phyloP scores from a whole-genome alignment of 345 rosid genomes.

The Trapa bicornis region DNA sequence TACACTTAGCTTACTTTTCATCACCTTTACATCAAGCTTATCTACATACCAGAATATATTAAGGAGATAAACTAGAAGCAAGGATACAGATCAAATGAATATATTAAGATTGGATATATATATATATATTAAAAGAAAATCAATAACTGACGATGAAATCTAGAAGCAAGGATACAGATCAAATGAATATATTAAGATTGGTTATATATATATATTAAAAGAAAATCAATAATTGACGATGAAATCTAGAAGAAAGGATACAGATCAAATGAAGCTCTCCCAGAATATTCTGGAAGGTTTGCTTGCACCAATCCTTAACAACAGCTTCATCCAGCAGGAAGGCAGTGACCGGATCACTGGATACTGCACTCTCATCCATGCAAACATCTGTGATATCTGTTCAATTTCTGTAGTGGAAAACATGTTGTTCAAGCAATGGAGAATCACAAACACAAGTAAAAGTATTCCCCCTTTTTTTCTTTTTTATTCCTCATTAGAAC shows the following conservation, averaged over 20 bases:
- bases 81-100: background rate
- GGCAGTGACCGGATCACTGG: slow-evolving; percentile 86
- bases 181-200: background rate
- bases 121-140: background rate
- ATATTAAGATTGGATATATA: background rate
- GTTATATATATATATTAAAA: background rate
- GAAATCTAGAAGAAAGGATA: slow-evolving; percentile 42
- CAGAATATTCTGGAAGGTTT: slow-evolving; percentile 44
- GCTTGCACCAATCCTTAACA: slow-evolving; percentile 96
- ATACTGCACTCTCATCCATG: slow-evolving; percentile 97
- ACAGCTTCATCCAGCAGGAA: slow-evolving; percentile 99
- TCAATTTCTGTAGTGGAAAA: slow-evolving; percentile 37
- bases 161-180: slow-evolving; percentile 56
- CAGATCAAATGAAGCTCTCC: slow-evolving; percentile 60
- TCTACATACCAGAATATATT: slow-evolving; percentile 36
- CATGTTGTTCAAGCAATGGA: slow-evolving; percentile 6
- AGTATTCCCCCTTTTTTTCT: background rate
- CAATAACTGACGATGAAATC: background rate
- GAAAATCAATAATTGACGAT: background rate
- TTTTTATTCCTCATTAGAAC: background rate
- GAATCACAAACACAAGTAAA: slow-evolving; percentile 2
- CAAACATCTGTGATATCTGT: slow-evolving; percentile 90
- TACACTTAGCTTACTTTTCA: slow-evolving; percentile 35
- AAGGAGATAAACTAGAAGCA: slow-evolving; percentile 15
- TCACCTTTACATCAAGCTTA: slow-evolving; percentile 44